These are phyloP conservation scores for Angomonas ambiguus DNA, from an alignment of 208 protist genomes.

Conservation along the genomic window DNA sequence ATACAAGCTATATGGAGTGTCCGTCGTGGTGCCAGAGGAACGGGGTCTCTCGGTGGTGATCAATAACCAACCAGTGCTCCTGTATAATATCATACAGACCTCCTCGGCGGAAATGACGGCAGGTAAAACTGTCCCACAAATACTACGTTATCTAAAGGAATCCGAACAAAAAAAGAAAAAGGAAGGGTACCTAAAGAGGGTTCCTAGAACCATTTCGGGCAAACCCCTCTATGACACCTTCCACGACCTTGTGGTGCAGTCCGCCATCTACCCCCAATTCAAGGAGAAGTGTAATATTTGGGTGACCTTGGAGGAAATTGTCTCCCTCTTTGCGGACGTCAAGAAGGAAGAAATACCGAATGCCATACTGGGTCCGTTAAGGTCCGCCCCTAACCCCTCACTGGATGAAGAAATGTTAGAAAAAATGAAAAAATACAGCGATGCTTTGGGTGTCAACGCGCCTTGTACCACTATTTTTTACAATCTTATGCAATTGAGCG, in stretches of 20 bases:
- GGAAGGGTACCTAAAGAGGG: background rate
- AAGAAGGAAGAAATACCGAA: conserved; percentile 18
- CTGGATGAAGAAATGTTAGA: background rate
- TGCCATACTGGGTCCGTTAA: background rate
- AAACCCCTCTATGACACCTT: background rate
- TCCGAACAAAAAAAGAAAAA: background rate
- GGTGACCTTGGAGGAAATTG: conserved; percentile 24
- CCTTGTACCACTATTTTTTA: conserved; percentile 20
- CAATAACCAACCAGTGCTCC: background rate
- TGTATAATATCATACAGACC: conserved; percentile 75
- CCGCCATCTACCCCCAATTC: background rate
- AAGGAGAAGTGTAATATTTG: conserved; percentile 20
- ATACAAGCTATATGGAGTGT: conserved; percentile 17
- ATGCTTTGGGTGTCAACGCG: background rate
- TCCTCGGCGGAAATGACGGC: no score
- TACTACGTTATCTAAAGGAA: no score
- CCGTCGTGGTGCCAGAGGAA: conserved; percentile 16
- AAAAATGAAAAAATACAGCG: background rate
- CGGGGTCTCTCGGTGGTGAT: conserved; percentile 22
- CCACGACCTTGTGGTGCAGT: background rate
- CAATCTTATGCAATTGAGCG: conserved; percentile 47
- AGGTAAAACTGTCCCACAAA: no score
- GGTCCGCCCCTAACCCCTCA: background rate
- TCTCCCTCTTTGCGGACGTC: conserved; percentile 22
- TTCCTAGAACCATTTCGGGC: background rate